A percentile compares a stretch with the other conserved stretches of the same genome.
Conservation (phyloP, 257 asterid species). For the Gentiana dahurica region DNA sequence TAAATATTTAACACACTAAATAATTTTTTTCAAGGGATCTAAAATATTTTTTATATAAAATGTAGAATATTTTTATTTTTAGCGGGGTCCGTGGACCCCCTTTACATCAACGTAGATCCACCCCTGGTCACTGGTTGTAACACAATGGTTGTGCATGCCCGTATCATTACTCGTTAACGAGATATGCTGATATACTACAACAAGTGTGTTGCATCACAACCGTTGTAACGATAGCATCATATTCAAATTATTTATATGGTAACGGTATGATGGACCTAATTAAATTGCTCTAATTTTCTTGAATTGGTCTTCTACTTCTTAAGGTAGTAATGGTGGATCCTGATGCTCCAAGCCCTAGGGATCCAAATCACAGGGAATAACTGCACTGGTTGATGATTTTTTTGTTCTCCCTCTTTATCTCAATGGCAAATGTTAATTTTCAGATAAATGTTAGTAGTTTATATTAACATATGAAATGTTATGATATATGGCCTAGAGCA, state of each 20-base stretch:
- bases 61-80: no score
- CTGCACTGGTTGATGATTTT: conserved; percentile 39
- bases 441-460: no score
- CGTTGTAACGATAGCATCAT: no score
- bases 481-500: no score
- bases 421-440: background rate
- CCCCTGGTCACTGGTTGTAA: background rate
- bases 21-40: no score
- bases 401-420: background rate
- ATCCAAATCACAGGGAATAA: conserved; percentile 38
- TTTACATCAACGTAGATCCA: no score
- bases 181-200: background rate
- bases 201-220: no score
- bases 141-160: background rate
- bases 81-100: no score
- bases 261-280: background rate
- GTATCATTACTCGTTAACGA: background rate
- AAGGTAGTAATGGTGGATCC: conserved; percentile 55
- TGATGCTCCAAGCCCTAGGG: conserved; percentile 31
- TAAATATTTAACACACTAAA: no score
- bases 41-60: background rate
- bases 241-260: no score
- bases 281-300: background rate
- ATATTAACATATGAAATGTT: no score
- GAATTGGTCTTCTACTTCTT: background rate